Percentiles rank a stretch among this genome's conserved stretches.
Conservation (phyloP, 139 green algal genomes). For the Chlorella sp. region DNA sequence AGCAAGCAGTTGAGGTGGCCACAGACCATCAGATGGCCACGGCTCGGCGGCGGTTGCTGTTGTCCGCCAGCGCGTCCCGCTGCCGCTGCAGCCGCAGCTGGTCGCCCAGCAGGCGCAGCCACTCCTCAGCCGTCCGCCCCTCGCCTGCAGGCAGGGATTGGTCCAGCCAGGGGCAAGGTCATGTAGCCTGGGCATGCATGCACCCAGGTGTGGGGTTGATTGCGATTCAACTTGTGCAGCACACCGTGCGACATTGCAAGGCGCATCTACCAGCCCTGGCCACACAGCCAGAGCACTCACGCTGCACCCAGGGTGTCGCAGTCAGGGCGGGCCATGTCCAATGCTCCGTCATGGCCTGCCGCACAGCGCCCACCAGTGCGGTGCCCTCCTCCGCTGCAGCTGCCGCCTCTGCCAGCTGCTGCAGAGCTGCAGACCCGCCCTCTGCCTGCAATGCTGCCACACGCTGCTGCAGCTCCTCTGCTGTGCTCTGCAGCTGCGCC, state of each 20-base stretch:
- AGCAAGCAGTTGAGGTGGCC: no score
- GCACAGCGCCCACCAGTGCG: not conserved
- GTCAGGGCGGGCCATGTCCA: slow-evolving; percentile 18
- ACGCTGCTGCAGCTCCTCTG: not conserved
- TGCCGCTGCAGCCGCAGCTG: slow-evolving; percentile 11
- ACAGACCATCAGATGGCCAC: not conserved
- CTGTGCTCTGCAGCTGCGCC: not conserved
- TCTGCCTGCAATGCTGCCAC: not conserved
- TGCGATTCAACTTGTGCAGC: no score
- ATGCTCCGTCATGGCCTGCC: slow-evolving; percentile 23
- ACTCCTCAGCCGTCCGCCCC: slow-evolving; percentile 10
- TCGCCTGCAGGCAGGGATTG: not conserved
- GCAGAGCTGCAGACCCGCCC: not conserved
- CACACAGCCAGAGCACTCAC: not conserved
- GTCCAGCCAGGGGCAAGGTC: not conserved
- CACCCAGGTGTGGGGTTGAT: no score
- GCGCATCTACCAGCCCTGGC: no score
- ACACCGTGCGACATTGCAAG: no score
- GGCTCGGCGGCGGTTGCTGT: not conserved
- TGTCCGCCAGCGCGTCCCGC: not conserved
- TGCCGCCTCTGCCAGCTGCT: not conserved
- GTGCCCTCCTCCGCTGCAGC: not conserved
- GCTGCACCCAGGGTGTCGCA: slow-evolving; percentile 5
- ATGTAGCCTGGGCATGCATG: not conserved
- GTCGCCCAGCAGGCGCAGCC: slow-evolving; percentile 14